Conservation (phyloP, 768 basidiomycete species). For the Rhodotorula babjevae region DNA sequence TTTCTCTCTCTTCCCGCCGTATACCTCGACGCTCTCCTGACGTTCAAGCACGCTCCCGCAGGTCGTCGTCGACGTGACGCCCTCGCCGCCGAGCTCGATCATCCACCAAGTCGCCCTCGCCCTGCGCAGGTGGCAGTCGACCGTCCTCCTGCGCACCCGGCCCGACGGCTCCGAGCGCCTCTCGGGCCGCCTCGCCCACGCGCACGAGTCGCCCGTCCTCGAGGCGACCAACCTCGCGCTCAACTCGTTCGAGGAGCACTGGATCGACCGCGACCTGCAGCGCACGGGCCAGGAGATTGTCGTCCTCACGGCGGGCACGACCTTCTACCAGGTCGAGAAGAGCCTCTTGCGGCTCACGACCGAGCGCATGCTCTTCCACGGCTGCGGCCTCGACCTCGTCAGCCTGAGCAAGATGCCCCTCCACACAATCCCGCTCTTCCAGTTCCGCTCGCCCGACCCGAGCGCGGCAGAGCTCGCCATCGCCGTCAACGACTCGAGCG, state of each 20-base stretch:
- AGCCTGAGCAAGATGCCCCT: conserved; percentile 84
- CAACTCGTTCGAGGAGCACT: conserved; percentile 88
- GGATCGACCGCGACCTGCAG: conserved; percentile 87
- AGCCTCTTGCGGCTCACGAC: conserved; percentile 84
- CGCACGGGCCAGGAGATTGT: conserved; percentile 79
- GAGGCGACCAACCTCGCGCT: conserved; percentile 90
- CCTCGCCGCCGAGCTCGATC: conserved; percentile 30
- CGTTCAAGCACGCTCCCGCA: conserved; percentile 43
- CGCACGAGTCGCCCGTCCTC: conserved; percentile 90
- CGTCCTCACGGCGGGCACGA: conserved; percentile 86
- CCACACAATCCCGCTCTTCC: conserved; percentile 88
- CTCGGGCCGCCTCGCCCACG: conserved; percentile 72
- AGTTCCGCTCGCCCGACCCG: conserved; percentile 50
- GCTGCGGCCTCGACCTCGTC: conserved; percentile 81
- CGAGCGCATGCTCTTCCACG: conserved; percentile 87
- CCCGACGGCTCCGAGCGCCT: conserved; percentile 54
- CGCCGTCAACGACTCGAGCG: background rate
- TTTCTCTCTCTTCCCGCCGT: background rate
- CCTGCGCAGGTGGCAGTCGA: conserved; percentile 23
- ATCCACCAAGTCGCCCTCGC: conserved; percentile 27
- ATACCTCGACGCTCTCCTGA: no score
- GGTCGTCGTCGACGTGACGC: conserved; percentile 78
- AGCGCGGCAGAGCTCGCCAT: background rate
- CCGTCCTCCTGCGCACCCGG: conserved; percentile 22
- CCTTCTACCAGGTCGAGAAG: conserved; percentile 88